These are phyloP conservation scores for Cynara cardunculus DNA, from an alignment of 129 eudicot species.

Conservation along the genomic window DNA sequence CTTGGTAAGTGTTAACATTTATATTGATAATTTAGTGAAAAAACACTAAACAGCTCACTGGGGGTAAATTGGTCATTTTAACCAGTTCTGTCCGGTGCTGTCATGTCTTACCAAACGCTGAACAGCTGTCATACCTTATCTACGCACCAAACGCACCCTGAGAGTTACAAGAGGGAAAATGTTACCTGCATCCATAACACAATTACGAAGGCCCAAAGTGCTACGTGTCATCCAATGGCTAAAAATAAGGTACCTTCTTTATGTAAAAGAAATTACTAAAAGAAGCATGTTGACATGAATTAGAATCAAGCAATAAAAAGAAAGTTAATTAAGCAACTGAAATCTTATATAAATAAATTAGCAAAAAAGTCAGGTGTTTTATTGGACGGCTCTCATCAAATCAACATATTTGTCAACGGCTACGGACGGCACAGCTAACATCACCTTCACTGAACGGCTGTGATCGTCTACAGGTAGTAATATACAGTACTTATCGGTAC, in stretches of 20 bases:
- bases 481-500: slow-evolving; percentile 66
- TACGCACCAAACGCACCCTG: too few relatives aligned
- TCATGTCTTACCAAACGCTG: too few relatives aligned
- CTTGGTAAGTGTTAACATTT: too few relatives aligned
- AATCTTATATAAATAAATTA: neutral
- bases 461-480: slow-evolving; percentile 53
- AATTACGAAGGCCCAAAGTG: neutral
- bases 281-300: slow-evolving; percentile 22
- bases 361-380: slow-evolving; percentile 22
- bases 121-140: too few relatives aligned
- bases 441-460: slow-evolving; percentile 55
- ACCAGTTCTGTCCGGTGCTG: too few relatives aligned
- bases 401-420: slow-evolving; percentile 53
- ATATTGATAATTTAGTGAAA: too few relatives aligned
- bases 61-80: too few relatives aligned
- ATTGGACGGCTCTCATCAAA: slow-evolving; percentile 31
- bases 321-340: neutral
- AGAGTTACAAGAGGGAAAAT: too few relatives aligned
- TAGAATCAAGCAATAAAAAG: slow-evolving; percentile 20
- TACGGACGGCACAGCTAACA: slow-evolving; percentile 58
- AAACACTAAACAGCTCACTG: too few relatives aligned
- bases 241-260: neutral
- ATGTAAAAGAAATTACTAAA: neutral
- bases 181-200: neutral
- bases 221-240: neutral